Base-by-base conservation (phyloP, 768 basidiomycete species). In the Boletellus emodensis region DNA sequence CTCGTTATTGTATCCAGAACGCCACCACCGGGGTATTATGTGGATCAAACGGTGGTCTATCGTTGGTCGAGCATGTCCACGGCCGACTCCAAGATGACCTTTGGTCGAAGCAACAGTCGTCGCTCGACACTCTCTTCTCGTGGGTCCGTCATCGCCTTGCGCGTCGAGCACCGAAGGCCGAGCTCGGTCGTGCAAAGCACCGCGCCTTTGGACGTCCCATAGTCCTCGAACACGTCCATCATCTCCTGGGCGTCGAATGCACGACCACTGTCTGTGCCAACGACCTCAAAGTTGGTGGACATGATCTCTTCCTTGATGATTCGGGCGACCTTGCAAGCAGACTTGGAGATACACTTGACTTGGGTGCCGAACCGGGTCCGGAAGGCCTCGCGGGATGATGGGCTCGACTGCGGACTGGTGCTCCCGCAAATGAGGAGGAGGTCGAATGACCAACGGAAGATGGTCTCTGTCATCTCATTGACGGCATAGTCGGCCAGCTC, bases 71-170 rank as follows among this genome's bases (percentile, higher is more conserved):
- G 67, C 56, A 77, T 71, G 42, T 79, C 73, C 53, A 77, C 70
- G 12, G 86, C 84, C n/a, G 82, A 82, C 61, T 89, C 86, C 49
- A 89, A 67, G 36, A 90, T 80, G 3, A 89, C 85, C 64, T 86
- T 89, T n/a, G 87, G 86, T 61, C 75, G 75, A 50, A 89, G 69
- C 44, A 90, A 66, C 46, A 83, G 65, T 58, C 82, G 76, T 53
- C 76, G 75, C 45, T 87, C 87, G 38, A 81, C 64, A 22, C 58
- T 64, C 32, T 73, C 76, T 28, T 74, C 78, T 7, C 67, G 74
- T 12, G 50, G 44, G 20, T 70, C 64, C 24, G 46, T 30, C 13
- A 17, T 60, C 15, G 55, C 37, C 39, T 73, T 76, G 46, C 76
- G 72, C 37, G 82, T 85, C 38, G 78, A 77, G 52, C 87, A 87